phyloP scores from a whole-genome alignment of 805 yeast genomes.

The Starmerella gropengiesseri region DNA sequence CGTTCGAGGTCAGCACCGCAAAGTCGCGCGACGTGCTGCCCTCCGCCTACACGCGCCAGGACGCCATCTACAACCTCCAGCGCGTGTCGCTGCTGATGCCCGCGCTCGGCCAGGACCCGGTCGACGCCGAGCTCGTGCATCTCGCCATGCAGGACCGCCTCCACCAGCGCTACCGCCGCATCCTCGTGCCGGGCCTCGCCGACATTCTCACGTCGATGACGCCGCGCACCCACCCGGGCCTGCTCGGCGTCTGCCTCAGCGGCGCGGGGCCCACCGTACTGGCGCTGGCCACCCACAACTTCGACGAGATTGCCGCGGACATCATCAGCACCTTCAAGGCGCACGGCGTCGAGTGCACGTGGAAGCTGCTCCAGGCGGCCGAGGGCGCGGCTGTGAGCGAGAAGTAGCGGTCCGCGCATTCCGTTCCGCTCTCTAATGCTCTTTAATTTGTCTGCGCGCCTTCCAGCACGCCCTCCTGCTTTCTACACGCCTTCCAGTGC shows the following conservation, averaged over 20 bases:
- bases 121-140: conserved; percentile 71
- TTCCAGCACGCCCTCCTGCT: too few relatives aligned
- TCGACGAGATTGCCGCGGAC: conserved; percentile 67
- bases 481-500: too few relatives aligned
- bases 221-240: conserved; percentile 71
- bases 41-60: conserved; percentile 59
- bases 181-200: conserved; percentile 79
- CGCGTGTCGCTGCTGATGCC: conserved; percentile 86
- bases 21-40: conserved; percentile 86
- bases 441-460: too few relatives aligned
- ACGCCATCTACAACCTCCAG: conserved; percentile 85
- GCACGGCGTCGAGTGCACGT: conserved; percentile 57
- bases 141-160: conserved; percentile 94
- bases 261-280: conserved; percentile 98
- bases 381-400: conserved; percentile 43
- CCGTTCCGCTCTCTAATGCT: too few relatives aligned
- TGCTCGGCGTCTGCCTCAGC: conserved; percentile 85
- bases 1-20: conserved; percentile 90
- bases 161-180: conserved; percentile 94
- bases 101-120: conserved; percentile 76
- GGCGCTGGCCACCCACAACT: conserved; percentile 83
- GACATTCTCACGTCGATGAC: conserved; percentile 71
- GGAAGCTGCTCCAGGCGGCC: conserved; percentile 81
- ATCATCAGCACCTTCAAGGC: conserved; percentile 59
- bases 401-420: too few relatives aligned